Base-by-base conservation (phyloP, 1,284 basidiomycete genomes). In the Trichosporon sp. region DNA sequence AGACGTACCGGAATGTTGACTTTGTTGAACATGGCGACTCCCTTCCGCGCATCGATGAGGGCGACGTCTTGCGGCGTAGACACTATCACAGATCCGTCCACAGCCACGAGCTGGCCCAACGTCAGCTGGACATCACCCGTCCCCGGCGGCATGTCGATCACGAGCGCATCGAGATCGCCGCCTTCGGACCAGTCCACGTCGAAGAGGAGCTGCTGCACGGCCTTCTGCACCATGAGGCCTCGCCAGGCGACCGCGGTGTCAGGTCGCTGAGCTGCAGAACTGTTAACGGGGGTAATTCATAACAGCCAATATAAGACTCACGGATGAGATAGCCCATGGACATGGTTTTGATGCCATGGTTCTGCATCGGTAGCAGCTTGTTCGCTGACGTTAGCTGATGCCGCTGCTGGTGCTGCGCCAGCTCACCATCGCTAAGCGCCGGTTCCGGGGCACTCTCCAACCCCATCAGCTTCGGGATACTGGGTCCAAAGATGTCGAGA, bases 151-250 rank as follows among this genome's bases (percentile, higher is more conserved):
- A 97, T 94, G 79, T 99, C 96, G 56, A 99, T 84, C 10, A 99
- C 91, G 10, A 99, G 83, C 0, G 92, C 83, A 74, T 99, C 95
- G 29, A 98, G 81, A 1, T 67, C 64, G 29, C 71, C 75, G 9
- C 80, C 80, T 13, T 71, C 71, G 1, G 73, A 75, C 95, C 96
- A 99, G 77, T 98, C 95, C 2, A 98, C 93, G 71, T 98, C 94
- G 74, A 99, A 98, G 0, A 98, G 84, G 0, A 99, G 83, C 77
- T 99, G 78, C 78, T 98, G 95, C 0, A 95, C 93, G 25, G 95
- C 95, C 77, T 99, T 99, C 82, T 96, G 95, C 1, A 99, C 96
- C 95, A 99, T 98, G 58, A 98, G 86, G 1, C 95, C 95, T 37
- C 95, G 85, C 95, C 95, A 99, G 25, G 95, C 92, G 19, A 98